phyloP scores from a whole-genome alignment of 2,329 filamentous ascomycete species.

The Calycina herbarum region DNA sequence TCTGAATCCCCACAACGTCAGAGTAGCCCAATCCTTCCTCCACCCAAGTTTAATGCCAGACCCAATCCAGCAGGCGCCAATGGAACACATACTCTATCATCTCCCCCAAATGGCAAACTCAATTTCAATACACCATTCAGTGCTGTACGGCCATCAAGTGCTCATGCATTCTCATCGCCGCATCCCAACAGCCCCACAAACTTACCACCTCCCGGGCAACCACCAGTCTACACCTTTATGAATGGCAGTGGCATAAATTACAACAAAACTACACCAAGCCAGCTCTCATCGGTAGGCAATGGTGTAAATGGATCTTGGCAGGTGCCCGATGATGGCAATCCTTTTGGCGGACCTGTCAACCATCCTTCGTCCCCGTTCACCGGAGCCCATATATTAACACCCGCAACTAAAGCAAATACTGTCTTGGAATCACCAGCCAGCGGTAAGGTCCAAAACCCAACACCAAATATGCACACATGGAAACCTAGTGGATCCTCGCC shows the following conservation, averaged over 20 bases:
- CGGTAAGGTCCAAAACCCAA: constrained; percentile 17
- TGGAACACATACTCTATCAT: constrained; percentile 17
- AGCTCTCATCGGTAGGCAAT: neutral
- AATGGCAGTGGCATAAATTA: constrained; percentile 27
- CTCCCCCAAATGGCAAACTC: constrained; percentile 19
- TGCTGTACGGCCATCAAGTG: constrained; percentile 26
- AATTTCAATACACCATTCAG: constrained; percentile 14
- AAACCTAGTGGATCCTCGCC: constrained; percentile 23
- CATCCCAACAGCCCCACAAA: constrained; percentile 36
- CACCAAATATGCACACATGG: constrained; percentile 18
- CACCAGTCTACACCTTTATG: constrained; percentile 29
- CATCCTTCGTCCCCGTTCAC: constrained; percentile 33
- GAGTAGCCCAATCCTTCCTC: constrained; percentile 13
- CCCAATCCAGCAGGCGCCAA: constrained; percentile 1
- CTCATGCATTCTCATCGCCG: constrained; percentile 37
- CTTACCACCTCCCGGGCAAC: constrained; percentile 36
- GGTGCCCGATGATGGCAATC: constrained; percentile 22
- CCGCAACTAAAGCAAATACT: constrained; percentile 25
- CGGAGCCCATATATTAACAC: constrained; percentile 33
- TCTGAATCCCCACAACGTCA: constrained; percentile 19
- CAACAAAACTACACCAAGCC: constrained; percentile 13
- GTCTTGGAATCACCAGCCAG: constrained; percentile 18
- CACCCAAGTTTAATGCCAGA: constrained; percentile 12
- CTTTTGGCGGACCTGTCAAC: constrained; percentile 32
- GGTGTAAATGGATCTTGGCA: constrained; percentile 17